Evolutionary conservation across 768 basidiomycete genomes (phyloP).

Genomic region (Termitomyces heimii): DNA sequence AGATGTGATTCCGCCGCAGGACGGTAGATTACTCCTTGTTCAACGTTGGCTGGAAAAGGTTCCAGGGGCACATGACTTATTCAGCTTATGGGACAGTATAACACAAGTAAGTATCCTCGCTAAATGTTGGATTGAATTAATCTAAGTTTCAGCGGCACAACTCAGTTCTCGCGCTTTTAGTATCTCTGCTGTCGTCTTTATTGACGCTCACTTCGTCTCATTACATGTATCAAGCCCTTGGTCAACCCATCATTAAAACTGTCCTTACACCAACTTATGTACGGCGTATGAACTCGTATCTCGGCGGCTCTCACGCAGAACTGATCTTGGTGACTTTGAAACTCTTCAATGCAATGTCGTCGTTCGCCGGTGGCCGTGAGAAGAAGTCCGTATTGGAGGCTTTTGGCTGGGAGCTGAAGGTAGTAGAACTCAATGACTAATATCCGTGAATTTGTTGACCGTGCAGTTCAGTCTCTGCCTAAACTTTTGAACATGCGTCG

Average conservation of each 20-base stretch:
- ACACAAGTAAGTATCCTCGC: constrained; percentile 37
- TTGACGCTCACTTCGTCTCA: constrained; percentile 61
- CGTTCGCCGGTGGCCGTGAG: constrained; percentile 62
- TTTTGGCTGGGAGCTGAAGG: constrained; percentile 80
- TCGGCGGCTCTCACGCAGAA: constrained; percentile 59
- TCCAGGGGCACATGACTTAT: constrained; percentile 55
- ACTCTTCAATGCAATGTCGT: constrained; percentile 54
- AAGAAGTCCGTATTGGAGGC: constrained; percentile 55
- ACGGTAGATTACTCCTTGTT: constrained; percentile 53
- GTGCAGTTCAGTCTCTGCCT: constrained; percentile 44
- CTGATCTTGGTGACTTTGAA: constrained; percentile 61
- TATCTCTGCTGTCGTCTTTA: constrained; percentile 54
- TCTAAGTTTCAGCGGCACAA: constrained; percentile 32
- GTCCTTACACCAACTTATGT: constrained; percentile 52
- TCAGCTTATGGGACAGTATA: constrained; percentile 52
- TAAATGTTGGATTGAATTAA: neutral
- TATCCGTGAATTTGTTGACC: neutral
- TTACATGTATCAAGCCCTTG: constrained; percentile 59
- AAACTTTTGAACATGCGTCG: constrained; percentile 70
- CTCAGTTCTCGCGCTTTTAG: constrained; percentile 34
- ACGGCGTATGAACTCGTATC: constrained; percentile 49
- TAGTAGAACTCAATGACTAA: constrained; percentile 15
- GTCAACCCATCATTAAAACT: constrained; percentile 55
- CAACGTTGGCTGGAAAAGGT: constrained; percentile 57
- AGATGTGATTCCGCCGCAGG: constrained; percentile 39